Evolutionary conservation across 1,139 yeast genomes (phyloP), one percentile per base, ranked within the genome.

Genomic region (Pichia sp.): DNA sequence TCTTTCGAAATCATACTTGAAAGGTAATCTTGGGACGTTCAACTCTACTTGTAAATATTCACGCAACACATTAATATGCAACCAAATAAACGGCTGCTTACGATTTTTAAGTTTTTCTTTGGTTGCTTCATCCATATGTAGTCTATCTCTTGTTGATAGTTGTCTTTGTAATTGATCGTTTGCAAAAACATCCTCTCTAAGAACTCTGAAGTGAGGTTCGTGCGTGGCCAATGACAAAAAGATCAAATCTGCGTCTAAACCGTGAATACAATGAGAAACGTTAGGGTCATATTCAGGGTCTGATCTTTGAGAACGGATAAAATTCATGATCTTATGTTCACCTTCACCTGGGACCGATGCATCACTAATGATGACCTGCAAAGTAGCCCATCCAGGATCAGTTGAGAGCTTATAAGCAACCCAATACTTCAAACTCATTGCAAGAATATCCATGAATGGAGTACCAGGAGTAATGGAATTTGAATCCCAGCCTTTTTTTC

Each of bases 261-360:
- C 99, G 70, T 95, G 95, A 57, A 95, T 84, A 72, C 97, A 90
- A 71, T 95, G 99, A 47, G 88, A 82, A 1, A 92, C 86, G 70
- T 95, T 93, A 42, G 97, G 93, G 64, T 88, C 80, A 70, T 92
- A 90, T 67, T 81, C 88, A 0, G 93, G 87, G 64, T 88, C 92
- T 49, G 90, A 83, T 68, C 96, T 81, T 71, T 88, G 90, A 51
- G 85, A 79, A 64, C 99, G 82, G 62, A 95, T 88, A 67, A 87
- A 90, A 62, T 87, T 88, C 99, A 93, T 95, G 64, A 93, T 86
- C 70, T 93, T 93, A 75, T 93, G 99, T 72, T 95, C 99, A 67
- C 99, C 99, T 75, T 95, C 99, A 57, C 99, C 99, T 1, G 99
- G 99, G 11, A 92, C 98, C 34, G 95, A 93, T 51, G 96, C 97